phyloP scores from a whole-genome alignment of 257 asterid species.

The Fraxinus pennsylvanica region DNA sequence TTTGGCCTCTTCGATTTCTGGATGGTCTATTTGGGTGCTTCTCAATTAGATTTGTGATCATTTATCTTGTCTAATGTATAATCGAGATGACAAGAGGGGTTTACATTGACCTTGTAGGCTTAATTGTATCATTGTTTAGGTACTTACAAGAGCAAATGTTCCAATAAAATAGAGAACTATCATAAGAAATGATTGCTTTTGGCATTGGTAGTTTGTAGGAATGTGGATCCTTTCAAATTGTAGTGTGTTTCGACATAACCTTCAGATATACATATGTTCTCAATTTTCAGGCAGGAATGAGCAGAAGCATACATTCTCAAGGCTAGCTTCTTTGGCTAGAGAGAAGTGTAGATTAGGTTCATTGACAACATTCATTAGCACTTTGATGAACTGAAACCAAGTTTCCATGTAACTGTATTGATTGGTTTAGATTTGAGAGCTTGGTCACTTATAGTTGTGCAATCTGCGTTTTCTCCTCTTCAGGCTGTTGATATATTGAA shows the following conservation, averaged over 20 bases:
- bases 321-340: background rate
- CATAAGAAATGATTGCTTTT: background rate
- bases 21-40: background rate
- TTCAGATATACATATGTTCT: background rate
- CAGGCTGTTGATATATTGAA: slow-evolving; percentile 61
- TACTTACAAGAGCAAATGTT: background rate
- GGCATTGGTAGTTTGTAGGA: background rate
- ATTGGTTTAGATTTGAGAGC: background rate
- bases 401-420: background rate
- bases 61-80: background rate
- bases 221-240: background rate
- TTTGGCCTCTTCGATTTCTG: background rate
- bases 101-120: background rate
- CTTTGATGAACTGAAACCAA: background rate
- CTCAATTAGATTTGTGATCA: background rate
- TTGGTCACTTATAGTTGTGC: background rate
- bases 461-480: slow-evolving; percentile 14
- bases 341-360: background rate
- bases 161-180: background rate
- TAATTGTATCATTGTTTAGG: background rate
- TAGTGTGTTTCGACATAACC: background rate
- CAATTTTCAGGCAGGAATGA: background rate
- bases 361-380: background rate
- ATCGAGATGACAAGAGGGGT: background rate
- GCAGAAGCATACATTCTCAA: background rate